These are phyloP conservation scores for Sextonia rubra DNA, from an alignment of 164 flowering plant species.

Conservation along the genomic window DNA sequence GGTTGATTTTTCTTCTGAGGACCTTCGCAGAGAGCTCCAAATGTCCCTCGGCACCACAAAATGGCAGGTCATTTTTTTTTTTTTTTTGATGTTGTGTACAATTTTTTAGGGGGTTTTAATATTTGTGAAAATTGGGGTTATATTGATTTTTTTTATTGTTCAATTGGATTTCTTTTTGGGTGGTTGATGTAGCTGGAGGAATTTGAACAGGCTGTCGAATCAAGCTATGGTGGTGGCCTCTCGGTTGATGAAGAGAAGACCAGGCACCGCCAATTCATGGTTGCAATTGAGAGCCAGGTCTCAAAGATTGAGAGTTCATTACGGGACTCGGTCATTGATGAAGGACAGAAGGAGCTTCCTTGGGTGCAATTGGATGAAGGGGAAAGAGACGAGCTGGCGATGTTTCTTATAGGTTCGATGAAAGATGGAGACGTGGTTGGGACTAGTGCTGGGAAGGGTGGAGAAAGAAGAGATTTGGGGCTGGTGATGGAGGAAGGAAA, in stretches of 20 bases:
- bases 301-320: conserved; percentile 48
- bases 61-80: conserved; percentile 77
- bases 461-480: background rate
- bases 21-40: conserved; percentile 57
- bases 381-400: conserved; percentile 74
- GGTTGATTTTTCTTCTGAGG: conserved; percentile 26
- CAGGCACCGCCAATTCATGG: conserved; percentile 68
- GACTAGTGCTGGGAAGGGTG: conserved; percentile 9
- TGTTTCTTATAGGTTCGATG: conserved; percentile 60
- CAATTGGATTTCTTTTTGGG: background rate
- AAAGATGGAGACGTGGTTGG: conserved; percentile 1
- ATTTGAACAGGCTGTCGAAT: conserved; percentile 64
- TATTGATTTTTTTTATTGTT: background rate
- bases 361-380: conserved; percentile 88
- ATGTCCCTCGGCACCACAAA: conserved; percentile 88
- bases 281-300: conserved; percentile 57
- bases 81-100: background rate
- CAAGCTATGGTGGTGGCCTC: conserved; percentile 35
- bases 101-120: background rate
- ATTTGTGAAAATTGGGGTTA: no score
- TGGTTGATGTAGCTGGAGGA: conserved; percentile 68
- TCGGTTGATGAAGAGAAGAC: conserved; percentile 50
- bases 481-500: background rate
- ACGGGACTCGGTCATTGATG: conserved; percentile 33
- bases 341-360: conserved; percentile 56